Conservation (phyloP, 2,329 filamentous ascomycete species). For the Leptographium lundbergii region DNA sequence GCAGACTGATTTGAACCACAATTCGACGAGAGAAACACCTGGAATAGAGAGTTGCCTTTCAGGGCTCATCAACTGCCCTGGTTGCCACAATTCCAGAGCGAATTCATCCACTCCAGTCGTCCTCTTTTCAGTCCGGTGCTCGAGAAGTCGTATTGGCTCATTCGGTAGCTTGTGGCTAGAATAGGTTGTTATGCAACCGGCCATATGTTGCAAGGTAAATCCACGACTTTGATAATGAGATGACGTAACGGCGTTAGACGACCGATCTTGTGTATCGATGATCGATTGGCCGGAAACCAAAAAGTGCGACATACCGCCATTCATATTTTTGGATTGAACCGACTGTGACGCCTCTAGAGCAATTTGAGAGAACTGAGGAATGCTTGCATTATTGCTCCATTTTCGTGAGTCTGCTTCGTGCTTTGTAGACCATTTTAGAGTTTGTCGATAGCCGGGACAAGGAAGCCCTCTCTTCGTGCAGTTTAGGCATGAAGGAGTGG, state of each 20-base stretch:
- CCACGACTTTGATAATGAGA: not conserved
- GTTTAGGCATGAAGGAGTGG: conserved; percentile 16
- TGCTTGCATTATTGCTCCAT: not conserved
- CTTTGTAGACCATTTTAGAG: conserved; percentile 29
- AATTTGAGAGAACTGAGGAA: conserved; percentile 7
- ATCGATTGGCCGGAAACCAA: not conserved
- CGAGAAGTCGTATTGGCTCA: not conserved
- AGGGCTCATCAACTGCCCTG: not conserved
- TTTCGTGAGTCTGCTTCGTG: conserved; percentile 17
- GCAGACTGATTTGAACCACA: conserved; percentile 28
- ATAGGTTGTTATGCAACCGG: not conserved
- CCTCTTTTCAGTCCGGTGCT: too few relatives aligned
- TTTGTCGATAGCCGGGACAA: conserved; percentile 19
- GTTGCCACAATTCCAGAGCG: conserved; percentile 6
- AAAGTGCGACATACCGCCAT: not conserved
- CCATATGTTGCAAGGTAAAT: not conserved
- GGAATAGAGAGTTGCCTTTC: conserved; percentile 2
- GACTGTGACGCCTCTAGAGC: conserved; percentile 4
- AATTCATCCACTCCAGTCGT: not conserved
- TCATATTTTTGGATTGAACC: not conserved
- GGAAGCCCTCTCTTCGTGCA: conserved; percentile 18
- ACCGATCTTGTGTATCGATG: not conserved
- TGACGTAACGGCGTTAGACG: not conserved
- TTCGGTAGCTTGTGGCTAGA: not conserved
- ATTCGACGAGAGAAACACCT: conserved; percentile 19